Percentiles rank a stretch among this genome's conserved stretches.
Conservation (phyloP, 805 yeast species). For the Pichia thaimueangensis region DNA sequence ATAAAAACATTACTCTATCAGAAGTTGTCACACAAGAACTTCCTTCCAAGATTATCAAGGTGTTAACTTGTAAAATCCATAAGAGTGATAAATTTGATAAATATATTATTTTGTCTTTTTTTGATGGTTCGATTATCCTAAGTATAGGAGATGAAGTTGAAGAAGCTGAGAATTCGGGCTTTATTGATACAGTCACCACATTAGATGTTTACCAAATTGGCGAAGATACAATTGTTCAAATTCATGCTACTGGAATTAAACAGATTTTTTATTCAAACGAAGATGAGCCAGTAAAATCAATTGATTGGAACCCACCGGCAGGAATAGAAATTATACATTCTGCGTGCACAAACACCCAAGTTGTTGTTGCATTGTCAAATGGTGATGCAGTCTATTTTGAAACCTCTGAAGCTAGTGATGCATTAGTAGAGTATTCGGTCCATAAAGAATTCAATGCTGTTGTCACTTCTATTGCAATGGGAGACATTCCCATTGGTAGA, state of each 20-base stretch:
- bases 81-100: conserved; percentile 45
- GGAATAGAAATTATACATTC: conserved; percentile 61
- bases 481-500: conserved; percentile 43
- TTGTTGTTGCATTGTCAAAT: conserved; percentile 65
- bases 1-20: conserved; percentile 53
- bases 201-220: conserved; percentile 69
- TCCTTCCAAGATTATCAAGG: conserved; percentile 55
- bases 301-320: conserved; percentile 80
- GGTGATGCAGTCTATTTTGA: conserved; percentile 80
- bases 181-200: conserved; percentile 53
- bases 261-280: conserved; percentile 37
- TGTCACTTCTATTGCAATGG: conserved; percentile 42
- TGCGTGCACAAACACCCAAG: conserved; percentile 58
- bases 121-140: conserved; percentile 64
- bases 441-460: conserved; percentile 46
- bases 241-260: conserved; percentile 63
- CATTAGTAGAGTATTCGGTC: conserved; percentile 65
- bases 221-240: conserved; percentile 54
- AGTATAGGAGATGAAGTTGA: conserved; percentile 77
- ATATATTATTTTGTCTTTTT: conserved; percentile 58
- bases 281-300: conserved; percentile 27
- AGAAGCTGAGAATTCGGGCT: conserved; percentile 56
- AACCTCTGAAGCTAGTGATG: conserved; percentile 46
- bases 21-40: conserved; percentile 70
- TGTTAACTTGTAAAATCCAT: conserved; percentile 56